A percentile compares a stretch with the other conserved stretches of the same genome.
Conservation (phyloP, 2,329 filamentous ascomycete species). For the Penicillium sclerotiorum region DNA sequence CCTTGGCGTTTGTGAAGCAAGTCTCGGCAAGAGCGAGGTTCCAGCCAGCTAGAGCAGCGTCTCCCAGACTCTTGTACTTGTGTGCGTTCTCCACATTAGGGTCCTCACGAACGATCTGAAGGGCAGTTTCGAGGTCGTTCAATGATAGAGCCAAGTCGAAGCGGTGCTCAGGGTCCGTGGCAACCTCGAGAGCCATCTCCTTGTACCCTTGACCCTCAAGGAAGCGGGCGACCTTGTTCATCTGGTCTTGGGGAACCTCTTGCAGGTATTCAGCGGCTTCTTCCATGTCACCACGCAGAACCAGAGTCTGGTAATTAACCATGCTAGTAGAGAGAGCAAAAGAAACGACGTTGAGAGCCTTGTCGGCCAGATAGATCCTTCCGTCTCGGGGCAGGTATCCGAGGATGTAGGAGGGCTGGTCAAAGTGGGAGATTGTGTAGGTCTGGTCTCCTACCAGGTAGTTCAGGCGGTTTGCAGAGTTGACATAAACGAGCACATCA, state of each 20-base stretch:
- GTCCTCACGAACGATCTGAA: conserved; percentile 75
- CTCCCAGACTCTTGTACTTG: conserved; percentile 97
- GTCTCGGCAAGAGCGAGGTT: conserved; percentile 85
- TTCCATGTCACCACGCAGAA: conserved; percentile 91
- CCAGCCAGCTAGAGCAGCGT: conserved; percentile 84
- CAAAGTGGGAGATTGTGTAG: conserved; percentile 96
- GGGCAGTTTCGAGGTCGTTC: conserved; percentile 79
- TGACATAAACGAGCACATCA: conserved; percentile 99
- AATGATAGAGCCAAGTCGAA: conserved; percentile 88
- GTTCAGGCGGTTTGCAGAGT: conserved; percentile 93
- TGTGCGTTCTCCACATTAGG: conserved; percentile 74
- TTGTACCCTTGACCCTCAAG: conserved; percentile 97
- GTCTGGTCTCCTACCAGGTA: conserved; percentile 98
- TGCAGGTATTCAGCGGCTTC: conserved; percentile 81
- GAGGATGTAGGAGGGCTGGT: conserved; percentile 90
- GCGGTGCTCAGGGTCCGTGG: conserved; percentile 92
- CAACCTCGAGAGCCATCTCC: conserved; percentile 89
- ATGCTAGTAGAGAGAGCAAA: conserved; percentile 90
- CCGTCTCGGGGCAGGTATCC: conserved; percentile 95
- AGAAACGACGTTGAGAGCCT: conserved; percentile 89
- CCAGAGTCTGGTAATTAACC: conserved; percentile 94
- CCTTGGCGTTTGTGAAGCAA: conserved; percentile 88
- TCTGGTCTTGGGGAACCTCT: conserved; percentile 85
- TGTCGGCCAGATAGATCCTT: conserved; percentile 92
- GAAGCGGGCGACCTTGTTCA: conserved; percentile 98